Evolutionary conservation across 2,329 filamentous ascomycete genomes (phyloP).

Genomic region (Colletotrichum higginsianum): DNA sequence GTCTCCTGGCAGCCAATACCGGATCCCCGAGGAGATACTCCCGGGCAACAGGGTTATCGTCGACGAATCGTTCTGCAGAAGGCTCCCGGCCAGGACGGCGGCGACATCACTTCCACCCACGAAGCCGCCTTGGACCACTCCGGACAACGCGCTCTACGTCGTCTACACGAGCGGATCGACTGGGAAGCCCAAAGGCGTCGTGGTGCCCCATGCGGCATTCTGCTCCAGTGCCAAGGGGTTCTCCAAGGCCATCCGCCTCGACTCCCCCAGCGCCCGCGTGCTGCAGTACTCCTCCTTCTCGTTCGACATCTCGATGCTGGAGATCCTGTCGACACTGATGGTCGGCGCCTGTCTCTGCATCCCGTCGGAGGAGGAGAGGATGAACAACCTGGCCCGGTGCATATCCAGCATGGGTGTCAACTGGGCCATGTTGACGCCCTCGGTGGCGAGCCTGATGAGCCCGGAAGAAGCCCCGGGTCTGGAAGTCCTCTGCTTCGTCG

Average conservation of each 20-base stretch:
- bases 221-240: conserved; percentile 21
- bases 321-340: conserved; percentile 55
- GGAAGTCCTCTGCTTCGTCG: conserved; percentile 30
- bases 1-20: not conserved
- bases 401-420: conserved; percentile 20
- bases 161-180: conserved; percentile 36
- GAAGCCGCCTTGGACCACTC: not conserved
- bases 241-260: conserved; percentile 22
- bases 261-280: conserved; percentile 37
- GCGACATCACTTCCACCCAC: too few species aligned
- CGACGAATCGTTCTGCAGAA: not conserved
- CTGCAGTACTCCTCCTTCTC: conserved; percentile 57
- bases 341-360: conserved; percentile 55
- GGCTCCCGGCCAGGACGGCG: not conserved
- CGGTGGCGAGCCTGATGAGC: conserved; percentile 26
- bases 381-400: conserved; percentile 47
- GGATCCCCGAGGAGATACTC: not conserved
- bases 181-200: conserved; percentile 37
- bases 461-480: conserved; percentile 33
- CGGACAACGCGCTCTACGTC: conserved; percentile 13
- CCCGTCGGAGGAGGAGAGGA: conserved; percentile 53
- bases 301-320: conserved; percentile 59
- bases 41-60: not conserved
- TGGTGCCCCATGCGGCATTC: conserved; percentile 19
- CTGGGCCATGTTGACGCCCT: conserved; percentile 41